Base-by-base conservation (phyloP, 1,284 basidiomycete genomes). In the Apiotrichum porosum region DNA sequence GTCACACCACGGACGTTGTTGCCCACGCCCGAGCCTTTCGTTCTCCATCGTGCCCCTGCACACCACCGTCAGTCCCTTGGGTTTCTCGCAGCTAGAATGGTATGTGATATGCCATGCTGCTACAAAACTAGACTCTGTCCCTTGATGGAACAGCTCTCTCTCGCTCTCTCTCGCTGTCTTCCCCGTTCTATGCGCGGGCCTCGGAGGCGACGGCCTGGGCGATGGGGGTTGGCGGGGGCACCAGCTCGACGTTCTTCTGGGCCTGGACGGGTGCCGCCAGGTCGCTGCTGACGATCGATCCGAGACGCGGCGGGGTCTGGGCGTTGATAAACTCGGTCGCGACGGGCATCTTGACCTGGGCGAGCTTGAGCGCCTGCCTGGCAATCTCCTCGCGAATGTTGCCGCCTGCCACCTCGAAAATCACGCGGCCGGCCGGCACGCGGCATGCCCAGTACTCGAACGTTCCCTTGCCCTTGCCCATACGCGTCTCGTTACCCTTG, bases 401-500 rank as follows among this genome's bases (percentile, higher is more conserved):
- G 5, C 80, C 80, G 6, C 94, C 94, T 1, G 92, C 91, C 60
- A 98, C 84, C 70, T 98, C 95, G 58, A 98, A 89, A 19, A 98
- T 81, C 9, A 97, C 92, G 37, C 88, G 83, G 5, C 93, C 93
- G n/a, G 83, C 86, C 6, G 87, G 83, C 2, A 91, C 91, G 47
- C 92, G 92, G 62, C 88, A 91, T 30, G 93, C 90, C 95, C 94
- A 97, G 72, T 82, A 97, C 70, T 97, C 94, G 64, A 97, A 98
- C 0, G 86, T 82, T 39, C 95, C 95, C 74, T 98, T 98, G 51
- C 95, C 95, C 75, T 97, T 97, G 38, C 94, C 94, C 95, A 98
- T 98, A 81, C 95, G 87, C 8, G 93, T 95, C 73, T 98, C 94
- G 66, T 97, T 97, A 46, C 94, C 94, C 83, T 98, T 97, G 49